Conservation (phyloP, 2,329 filamentous ascomycete genomes). For the Aureobasidium sp. region DNA sequence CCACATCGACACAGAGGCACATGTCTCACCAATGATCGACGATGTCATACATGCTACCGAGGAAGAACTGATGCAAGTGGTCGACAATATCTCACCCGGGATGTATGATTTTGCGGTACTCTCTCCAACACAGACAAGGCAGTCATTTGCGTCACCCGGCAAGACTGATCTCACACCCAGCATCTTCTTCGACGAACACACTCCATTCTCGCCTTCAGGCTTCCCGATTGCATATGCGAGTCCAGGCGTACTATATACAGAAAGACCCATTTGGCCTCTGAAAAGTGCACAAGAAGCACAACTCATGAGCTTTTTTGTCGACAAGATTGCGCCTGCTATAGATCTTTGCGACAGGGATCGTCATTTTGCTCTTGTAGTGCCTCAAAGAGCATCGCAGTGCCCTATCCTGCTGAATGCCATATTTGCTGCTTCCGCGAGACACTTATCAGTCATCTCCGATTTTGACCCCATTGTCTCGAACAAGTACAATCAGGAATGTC, state of each 20-base stretch:
- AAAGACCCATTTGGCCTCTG: constrained; percentile 24
- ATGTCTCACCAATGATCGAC: not conserved
- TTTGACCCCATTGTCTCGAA: constrained; percentile 40
- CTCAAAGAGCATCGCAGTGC: constrained; percentile 45
- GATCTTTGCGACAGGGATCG: constrained; percentile 30
- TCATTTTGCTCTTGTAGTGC: constrained; percentile 51
- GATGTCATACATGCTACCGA: not conserved
- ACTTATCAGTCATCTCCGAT: constrained; percentile 30
- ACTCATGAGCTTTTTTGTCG: constrained; percentile 29
- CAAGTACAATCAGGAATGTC: constrained; percentile 49
- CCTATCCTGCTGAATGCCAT: constrained; percentile 52
- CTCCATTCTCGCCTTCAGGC: not conserved
- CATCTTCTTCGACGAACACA: not conserved
- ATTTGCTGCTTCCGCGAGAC: constrained; percentile 49
- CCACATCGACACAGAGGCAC: not conserved
- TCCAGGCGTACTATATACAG: not conserved
- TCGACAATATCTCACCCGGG: not conserved
- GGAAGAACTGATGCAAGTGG: not conserved
- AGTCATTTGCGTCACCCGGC: not conserved
- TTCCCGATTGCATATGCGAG: not conserved
- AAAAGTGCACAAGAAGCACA: constrained; percentile 26
- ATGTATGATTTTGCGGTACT: not conserved
- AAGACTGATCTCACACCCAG: not conserved
- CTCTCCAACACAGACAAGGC: not conserved
- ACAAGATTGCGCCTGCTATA: constrained; percentile 26